These are phyloP conservation scores for Sphaerulina vaccinii DNA, from an alignment of 2,329 filamentous ascomycete genomes.

Conservation along the genomic window DNA sequence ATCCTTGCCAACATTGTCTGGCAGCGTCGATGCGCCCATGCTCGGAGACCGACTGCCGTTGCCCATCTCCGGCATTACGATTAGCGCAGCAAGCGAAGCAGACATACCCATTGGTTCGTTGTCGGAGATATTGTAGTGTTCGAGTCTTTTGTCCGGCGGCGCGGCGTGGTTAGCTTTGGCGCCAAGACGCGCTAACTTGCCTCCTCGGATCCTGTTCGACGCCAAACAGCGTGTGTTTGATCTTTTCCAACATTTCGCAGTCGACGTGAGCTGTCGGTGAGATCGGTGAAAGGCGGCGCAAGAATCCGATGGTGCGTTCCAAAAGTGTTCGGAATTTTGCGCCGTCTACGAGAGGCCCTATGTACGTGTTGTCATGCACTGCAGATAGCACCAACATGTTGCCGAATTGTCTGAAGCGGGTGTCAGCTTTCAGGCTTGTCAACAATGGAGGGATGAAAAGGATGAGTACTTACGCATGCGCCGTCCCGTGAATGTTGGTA, in stretches of 20 bases:
- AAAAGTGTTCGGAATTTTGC: constrained; percentile 62
- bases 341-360: constrained; percentile 59
- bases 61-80: constrained; percentile 1
- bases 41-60: constrained; percentile 1
- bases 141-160: neutral
- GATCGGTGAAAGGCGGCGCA: constrained; percentile 66
- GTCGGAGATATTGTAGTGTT: neutral
- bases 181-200: neutral
- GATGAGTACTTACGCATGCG: constrained; percentile 79
- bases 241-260: constrained; percentile 66
- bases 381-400: constrained; percentile 90
- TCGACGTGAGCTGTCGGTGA: constrained; percentile 74
- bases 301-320: constrained; percentile 71
- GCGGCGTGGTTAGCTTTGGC: neutral
- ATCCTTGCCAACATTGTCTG: constrained; percentile 3
- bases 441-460: too few relatives aligned
- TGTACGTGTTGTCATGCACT: constrained; percentile 60
- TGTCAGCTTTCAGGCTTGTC: constrained; percentile 30
- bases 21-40: constrained; percentile 1
- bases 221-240: constrained; percentile 44
- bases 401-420: constrained; percentile 76
- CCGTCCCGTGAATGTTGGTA: constrained; percentile 94
- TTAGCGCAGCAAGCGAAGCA: neutral
- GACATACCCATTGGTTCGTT: neutral
- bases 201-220: too few relatives aligned